phyloP scores from a whole-genome alignment of 805 yeast species.

The Myxozyma udenii region DNA sequence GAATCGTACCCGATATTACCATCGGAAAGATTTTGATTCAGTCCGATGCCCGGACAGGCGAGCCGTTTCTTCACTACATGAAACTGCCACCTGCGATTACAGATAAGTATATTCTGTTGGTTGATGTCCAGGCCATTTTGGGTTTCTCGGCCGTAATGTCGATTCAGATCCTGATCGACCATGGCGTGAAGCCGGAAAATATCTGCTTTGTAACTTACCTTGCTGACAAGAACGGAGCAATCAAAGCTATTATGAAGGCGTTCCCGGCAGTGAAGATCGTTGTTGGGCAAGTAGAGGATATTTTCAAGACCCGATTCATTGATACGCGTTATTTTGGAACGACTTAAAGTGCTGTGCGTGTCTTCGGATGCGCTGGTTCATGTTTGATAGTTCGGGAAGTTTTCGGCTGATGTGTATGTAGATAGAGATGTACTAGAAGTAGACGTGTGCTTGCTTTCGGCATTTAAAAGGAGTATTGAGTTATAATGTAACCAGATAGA shows the following conservation, averaged over 20 bases:
- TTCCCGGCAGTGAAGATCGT: constrained; percentile 68
- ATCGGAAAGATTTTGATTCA: constrained; percentile 85
- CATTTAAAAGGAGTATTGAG: too few relatives aligned
- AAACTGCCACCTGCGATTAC: constrained; percentile 53
- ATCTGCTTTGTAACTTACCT: constrained; percentile 68
- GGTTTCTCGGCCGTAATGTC: constrained; percentile 98
- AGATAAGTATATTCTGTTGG: constrained; percentile 49
- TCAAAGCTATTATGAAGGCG: constrained; percentile 68
- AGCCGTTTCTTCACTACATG: constrained; percentile 86
- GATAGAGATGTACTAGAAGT: too few relatives aligned
- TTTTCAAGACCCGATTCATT: constrained; percentile 22
- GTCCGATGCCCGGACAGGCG: constrained; percentile 85
- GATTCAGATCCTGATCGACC: constrained; percentile 78
- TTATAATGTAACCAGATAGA: too few relatives aligned
- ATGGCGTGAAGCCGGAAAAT: constrained; percentile 59
- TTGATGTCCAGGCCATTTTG: constrained; percentile 84
- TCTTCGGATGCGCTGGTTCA: background rate
- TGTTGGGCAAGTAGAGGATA: constrained; percentile 53
- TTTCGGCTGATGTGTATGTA: too few relatives aligned
- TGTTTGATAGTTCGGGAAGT: too few relatives aligned
- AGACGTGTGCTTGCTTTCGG: too few relatives aligned
- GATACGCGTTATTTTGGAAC: constrained; percentile 29
- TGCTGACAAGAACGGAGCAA: constrained; percentile 69
- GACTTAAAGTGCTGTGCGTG: background rate
- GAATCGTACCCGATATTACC: constrained; percentile 70